A percentile compares a stretch with the other conserved stretches of the same genome.
Conservation (phyloP, 1,139 yeast species). For the Saccharomycopsis phalli region DNA sequence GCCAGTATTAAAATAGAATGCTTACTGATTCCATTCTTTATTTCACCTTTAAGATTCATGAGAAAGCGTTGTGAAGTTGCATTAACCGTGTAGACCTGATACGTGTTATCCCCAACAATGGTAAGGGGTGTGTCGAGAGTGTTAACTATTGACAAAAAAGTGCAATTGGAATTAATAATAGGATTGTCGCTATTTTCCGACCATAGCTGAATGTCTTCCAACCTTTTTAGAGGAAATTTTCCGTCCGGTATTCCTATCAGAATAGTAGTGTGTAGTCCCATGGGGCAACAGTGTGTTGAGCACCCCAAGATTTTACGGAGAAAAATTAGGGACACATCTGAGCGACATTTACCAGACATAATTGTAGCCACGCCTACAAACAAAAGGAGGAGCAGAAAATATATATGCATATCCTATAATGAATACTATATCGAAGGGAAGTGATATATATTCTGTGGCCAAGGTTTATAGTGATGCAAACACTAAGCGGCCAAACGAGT, state of each 20-base stretch:
- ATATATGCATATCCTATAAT: too few relatives aligned
- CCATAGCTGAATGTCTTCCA: background rate
- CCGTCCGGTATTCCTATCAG: too few relatives aligned
- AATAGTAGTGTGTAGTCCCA: too few relatives aligned
- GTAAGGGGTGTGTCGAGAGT: slow-evolving; percentile 1
- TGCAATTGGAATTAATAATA: background rate
- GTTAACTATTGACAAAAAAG: slow-evolving; percentile 1
- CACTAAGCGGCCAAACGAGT: slow-evolving; percentile 65
- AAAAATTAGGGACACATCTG: too few relatives aligned
- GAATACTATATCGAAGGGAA: slow-evolving; percentile 17
- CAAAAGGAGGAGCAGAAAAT: too few relatives aligned
- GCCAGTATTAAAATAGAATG: background rate
- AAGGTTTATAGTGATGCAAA: slow-evolving; percentile 85
- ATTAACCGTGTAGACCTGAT: background rate
- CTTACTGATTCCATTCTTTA: background rate
- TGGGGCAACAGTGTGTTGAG: too few relatives aligned
- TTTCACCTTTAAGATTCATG: background rate
- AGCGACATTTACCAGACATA: too few relatives aligned
- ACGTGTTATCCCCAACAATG: background rate
- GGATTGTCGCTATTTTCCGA: background rate
- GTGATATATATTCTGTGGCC: slow-evolving; percentile 48
- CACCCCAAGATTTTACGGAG: too few relatives aligned
- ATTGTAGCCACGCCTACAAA: too few relatives aligned
- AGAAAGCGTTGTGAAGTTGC: background rate
- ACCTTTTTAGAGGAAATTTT: too few relatives aligned